Base-by-base conservation (phyloP, 208 protist genomes). In the Porcisia deanei region DNA sequence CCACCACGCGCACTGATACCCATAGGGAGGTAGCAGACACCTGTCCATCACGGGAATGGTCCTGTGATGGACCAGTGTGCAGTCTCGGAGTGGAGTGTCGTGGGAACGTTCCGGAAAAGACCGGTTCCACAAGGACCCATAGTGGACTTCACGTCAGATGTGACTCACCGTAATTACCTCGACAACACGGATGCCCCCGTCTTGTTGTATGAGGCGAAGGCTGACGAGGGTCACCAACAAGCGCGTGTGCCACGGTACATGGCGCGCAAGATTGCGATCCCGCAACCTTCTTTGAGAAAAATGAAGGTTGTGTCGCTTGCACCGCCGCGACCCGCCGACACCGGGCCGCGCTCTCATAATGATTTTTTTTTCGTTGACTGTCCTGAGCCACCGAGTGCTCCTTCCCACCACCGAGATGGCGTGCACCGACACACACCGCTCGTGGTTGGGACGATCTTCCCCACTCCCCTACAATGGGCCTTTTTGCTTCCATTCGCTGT, bases 221-320 rank as follows among this genome's bases (percentile, higher is more conserved):
- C 52, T 8, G 54, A 71, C 53, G 79, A 77, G 73, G 82, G 57
- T 47, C 76, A 71, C 16, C 77, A 57, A 57, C 70, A 71, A 70
- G 81, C 65, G 47, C 83, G 67, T n/a, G 81, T 89, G 71, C 85
- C 86, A 47, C 82, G 80, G 9, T 91, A 89, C 79, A 73, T 91
- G 16, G 89, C 85, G 2, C 63, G 75, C 34, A 88, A 85, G 54
- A 83, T 91, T 30, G 64, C 66, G 54, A 88, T 91, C 41, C 87
- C 87, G 8, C 76, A 82, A 39, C 83, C 78, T 3, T 84, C 85
- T 16, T 41, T 72, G 70, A 75, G 73, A 16, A 77, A 80, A 55
- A 70, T 91, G 57, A 92, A 90, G 69, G 84, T 91, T 39, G 73
- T 92, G 45, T 91, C 90, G 34, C 59, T 91, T 20, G 82, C 77